Evolutionary conservation across 148 eudicot genomes (phyloP).

Genomic region (Persicaria maculosa): DNA sequence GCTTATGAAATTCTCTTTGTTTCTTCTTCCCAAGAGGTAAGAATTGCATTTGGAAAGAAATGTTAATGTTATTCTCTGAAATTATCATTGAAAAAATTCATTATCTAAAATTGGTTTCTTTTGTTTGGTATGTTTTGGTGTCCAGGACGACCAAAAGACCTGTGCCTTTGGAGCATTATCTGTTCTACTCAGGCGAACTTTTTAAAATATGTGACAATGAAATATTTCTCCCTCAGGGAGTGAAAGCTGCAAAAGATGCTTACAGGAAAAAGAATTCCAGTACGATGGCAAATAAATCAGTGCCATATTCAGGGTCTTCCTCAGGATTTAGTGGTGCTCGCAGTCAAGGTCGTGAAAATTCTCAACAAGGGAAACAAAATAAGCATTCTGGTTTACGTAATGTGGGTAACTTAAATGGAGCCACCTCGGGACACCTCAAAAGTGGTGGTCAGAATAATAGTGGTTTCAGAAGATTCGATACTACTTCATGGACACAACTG

Average conservation of each 20-base stretch:
- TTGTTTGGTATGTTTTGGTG: constrained; percentile 10
- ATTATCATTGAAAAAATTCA: background rate
- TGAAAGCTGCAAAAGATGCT: constrained; percentile 82
- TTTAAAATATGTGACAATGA: constrained; percentile 83
- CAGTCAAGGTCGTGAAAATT: constrained; percentile 48
- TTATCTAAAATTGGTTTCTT: background rate
- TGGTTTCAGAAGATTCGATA: constrained; percentile 75
- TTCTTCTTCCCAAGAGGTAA: background rate
- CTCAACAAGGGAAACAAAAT: constrained; percentile 50
- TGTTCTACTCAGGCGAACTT: constrained; percentile 86
- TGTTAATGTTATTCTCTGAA: background rate
- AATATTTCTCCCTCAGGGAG: constrained; percentile 53
- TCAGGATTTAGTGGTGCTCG: constrained; percentile 50
- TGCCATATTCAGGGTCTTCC: constrained; percentile 39
- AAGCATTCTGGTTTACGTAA: constrained; percentile 67
- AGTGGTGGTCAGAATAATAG: constrained; percentile 43
- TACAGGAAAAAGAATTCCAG: constrained; percentile 50
- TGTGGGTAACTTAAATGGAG: constrained; percentile 37
- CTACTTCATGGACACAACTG: constrained; percentile 66
- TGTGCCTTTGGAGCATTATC: constrained; percentile 95
- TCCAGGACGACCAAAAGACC: constrained; percentile 96
- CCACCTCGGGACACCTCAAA: constrained; percentile 37
- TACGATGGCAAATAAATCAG: constrained; percentile 37
- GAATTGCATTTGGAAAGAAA: background rate
- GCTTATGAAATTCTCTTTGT: constrained; percentile 4